phyloP scores from a whole-genome alignment of 257 asterid species.

The Lithospermum erythrorhizon region DNA sequence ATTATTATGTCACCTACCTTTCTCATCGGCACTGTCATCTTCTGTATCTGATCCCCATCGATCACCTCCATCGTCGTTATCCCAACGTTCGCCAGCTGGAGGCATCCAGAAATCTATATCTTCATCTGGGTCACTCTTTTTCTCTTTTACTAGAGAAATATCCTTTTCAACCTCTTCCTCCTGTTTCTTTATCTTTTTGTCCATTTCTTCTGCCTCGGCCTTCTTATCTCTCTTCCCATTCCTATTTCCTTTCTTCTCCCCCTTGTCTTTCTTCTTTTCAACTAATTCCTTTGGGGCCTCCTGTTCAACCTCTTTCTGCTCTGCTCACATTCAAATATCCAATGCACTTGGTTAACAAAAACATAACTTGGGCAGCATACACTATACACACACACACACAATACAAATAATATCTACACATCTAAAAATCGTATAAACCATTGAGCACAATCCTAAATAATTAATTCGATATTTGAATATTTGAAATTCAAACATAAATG shows the following conservation, averaged over 20 bases:
- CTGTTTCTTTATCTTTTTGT: constrained; percentile 30
- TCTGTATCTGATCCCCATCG: constrained; percentile 68
- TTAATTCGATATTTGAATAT: too few species aligned
- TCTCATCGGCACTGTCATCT: constrained; percentile 33
- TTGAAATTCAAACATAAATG: too few species aligned
- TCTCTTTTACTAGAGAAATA: constrained; percentile 41
- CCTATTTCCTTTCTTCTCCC: constrained; percentile 13
- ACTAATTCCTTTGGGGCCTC: constrained; percentile 23
- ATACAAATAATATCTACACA: background rate
- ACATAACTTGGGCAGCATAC: background rate
- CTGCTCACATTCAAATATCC: constrained; percentile 26
- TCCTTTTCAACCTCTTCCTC: constrained; percentile 30
- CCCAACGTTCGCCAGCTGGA: constrained; percentile 89
- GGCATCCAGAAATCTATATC: constrained; percentile 86
- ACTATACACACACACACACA: background rate
- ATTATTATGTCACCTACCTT: constrained; percentile 30
- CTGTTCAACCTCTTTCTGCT: constrained; percentile 50
- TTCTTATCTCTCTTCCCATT: constrained; percentile 28
- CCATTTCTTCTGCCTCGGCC: constrained; percentile 10
- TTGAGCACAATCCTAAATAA: too few species aligned
- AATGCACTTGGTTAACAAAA: too few species aligned
- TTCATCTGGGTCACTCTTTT: constrained; percentile 38
- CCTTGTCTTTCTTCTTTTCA: constrained; percentile 22
- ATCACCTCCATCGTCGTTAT: constrained; percentile 77
- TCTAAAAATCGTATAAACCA: too few species aligned